Base-by-base conservation (phyloP, 352 stramenopile species). In the Globisporangium carolinianum region DNA sequence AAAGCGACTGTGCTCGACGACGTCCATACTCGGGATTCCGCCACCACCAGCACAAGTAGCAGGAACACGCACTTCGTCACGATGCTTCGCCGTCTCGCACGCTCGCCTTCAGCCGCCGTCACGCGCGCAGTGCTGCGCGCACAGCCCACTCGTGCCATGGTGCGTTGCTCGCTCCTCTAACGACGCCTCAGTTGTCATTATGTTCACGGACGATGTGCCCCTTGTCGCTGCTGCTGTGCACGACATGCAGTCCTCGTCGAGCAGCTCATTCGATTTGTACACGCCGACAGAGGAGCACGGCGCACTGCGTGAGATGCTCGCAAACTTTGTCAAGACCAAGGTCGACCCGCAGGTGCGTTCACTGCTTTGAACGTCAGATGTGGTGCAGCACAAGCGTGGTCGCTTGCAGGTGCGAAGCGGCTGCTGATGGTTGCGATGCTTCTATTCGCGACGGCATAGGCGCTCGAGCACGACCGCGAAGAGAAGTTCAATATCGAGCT, bases 401-500 rank as follows among this genome's bases (percentile, higher is more conserved):
- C 24, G 24, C 1, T 8, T 24, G 5, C 14, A 48, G 1, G 45
- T 5, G 10, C 2, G 7, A 49, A 10, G 0, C 6, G 9, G 36
- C 47, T 9, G 36, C 12, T 59, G 6, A 60, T n/a, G 10, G 4
- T 17, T 17, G 46, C 36, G 15, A 15, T 39, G 10, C 11, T 11
- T 48, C 15, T 7, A 53, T 57, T 49, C 14, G 24, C 24, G 24
- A 32, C 24, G 3, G 1, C 17, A 47, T 48, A 83, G 65, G 96
- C 97, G 45, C 60, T 98, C 32, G 84, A 97, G 55, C 89, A 96
- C 65, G 98, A 99, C 73, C 76, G 93, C 42, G 81, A 84, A n/a
- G 97, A 99, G 72, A 96, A 94, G 63, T 99, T 99, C 71, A 99
- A 99, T 72, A 58, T 97, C 38, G 60, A 85, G 43, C 77, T 99